A percentile compares a stretch with the other conserved stretches of the same genome.
Evolutionary conservation across 116 monocot genomes (phyloP).

Genomic region (Papilionanthe hybrid): DNA sequence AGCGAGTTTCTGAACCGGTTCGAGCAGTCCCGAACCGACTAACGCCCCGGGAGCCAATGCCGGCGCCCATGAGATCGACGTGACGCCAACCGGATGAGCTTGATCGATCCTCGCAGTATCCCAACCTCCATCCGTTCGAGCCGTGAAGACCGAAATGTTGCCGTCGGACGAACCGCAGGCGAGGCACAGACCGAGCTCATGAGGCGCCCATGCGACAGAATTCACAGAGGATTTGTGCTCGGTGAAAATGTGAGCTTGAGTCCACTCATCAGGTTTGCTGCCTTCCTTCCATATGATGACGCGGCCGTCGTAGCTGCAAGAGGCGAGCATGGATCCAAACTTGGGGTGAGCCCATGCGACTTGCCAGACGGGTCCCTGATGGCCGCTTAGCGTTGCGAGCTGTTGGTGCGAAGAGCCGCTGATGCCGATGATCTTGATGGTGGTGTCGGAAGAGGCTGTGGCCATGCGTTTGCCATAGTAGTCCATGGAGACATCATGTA

Average conservation of each 20-base stretch:
- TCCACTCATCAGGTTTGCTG: slow-evolving; percentile 49
- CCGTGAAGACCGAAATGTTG: slow-evolving; percentile 60
- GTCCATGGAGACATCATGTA: slow-evolving; percentile 86
- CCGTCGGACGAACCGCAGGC: slow-evolving; percentile 82
- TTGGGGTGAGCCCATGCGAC: slow-evolving; percentile 88
- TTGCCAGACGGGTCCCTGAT: slow-evolving; percentile 85
- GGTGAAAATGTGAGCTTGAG: slow-evolving; percentile 42
- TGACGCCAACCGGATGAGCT: slow-evolving; percentile 75
- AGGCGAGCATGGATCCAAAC: slow-evolving; percentile 77
- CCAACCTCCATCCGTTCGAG: slow-evolving; percentile 62
- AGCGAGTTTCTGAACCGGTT: slow-evolving; percentile 57
- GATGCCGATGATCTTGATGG: slow-evolving; percentile 75
- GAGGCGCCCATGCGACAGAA: slow-evolving; percentile 72
- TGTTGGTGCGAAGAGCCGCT: slow-evolving; percentile 59
- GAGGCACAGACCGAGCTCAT: slow-evolving; percentile 62
- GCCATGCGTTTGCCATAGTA: slow-evolving; percentile 90
- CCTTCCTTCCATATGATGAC: slow-evolving; percentile 89
- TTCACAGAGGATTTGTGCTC: slow-evolving; percentile 77
- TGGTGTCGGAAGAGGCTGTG: slow-evolving; percentile 67
- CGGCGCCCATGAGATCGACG: slow-evolving; percentile 72
- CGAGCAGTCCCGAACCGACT: slow-evolving; percentile 41
- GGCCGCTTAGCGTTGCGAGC: slow-evolving; percentile 76
- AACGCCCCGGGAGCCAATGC: slow-evolving; percentile 58
- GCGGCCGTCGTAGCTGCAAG: slow-evolving; percentile 72
- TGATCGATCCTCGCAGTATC: slow-evolving; percentile 59